Evolutionary conservation across 331 rosid species (phyloP), one percentile per base, ranked within the genome.

Genomic region (Quercus lobata): DNA sequence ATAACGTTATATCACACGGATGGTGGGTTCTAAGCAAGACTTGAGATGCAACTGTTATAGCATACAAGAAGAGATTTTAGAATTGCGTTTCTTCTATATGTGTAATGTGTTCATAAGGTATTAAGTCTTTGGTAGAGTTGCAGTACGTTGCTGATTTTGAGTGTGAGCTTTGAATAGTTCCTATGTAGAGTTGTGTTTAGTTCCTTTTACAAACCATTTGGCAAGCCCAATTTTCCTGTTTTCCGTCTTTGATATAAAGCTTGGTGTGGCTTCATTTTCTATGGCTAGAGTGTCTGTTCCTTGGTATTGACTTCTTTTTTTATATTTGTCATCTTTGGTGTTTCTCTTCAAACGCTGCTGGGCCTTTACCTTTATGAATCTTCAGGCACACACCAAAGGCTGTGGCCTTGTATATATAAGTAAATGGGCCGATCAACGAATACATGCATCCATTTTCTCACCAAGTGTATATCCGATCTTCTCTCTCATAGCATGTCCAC

Each of bases 31-130:
- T 75, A 57, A 66, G 73, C 74, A n/a, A 32, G 73, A 25, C 79
- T 53, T 72, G 79, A 57, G 44, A 71, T 75, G 79, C 25, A 81
- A 75, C 81, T 83, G 82, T 83, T 79, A 81, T 82, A 46, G 35
- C 77, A 56, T 77, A 62, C 78, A 19, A 62, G 72, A 46, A 74
- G 58, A 78, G 76, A 65, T 62, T 75, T 57, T 72, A 52, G 22
- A 21, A 72, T 82, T 35, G 65, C 68, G 24, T 25, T 75, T 79
- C 71, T 61, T 54, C 44, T 35, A 24, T 69, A 5, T 61, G 9
- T 75, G 61, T 79, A 66, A 76, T 70, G 15, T 77, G 78, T 41
- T 74, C 56, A 34, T 75, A 77, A 60, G 83, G 80, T 71, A 77
- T 60, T 60, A 73, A 66, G 77, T 79, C 73, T 68, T 77, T 41